phyloP scores from a whole-genome alignment of 2,329 filamentous ascomycete species.

The Trichoderma citrinoviride region DNA sequence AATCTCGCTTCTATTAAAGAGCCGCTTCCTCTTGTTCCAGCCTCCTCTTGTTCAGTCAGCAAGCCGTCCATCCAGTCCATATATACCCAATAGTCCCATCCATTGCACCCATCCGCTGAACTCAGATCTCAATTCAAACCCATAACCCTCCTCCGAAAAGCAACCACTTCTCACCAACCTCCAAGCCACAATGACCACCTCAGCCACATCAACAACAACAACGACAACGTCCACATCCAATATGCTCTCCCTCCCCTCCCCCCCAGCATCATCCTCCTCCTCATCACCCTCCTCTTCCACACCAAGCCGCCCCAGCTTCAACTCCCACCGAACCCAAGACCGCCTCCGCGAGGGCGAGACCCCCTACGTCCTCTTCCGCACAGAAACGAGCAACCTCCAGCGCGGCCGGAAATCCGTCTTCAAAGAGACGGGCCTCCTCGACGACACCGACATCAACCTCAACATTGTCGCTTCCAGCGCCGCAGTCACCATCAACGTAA shows the following conservation, averaged over 20 bases:
- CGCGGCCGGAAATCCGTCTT: constrained; percentile 54
- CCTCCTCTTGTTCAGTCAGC: background rate
- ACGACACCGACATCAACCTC: constrained; percentile 27
- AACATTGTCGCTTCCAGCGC: background rate
- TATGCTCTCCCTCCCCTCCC: constrained; percentile 8
- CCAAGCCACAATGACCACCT: background rate
- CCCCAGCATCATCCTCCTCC: background rate
- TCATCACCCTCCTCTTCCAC: background rate
- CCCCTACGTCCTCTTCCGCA: constrained; percentile 39
- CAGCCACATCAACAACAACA: background rate
- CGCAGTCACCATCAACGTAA: background rate
- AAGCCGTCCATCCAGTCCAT: background rate
- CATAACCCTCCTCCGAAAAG: background rate
- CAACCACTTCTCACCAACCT: background rate
- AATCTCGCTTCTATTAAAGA: background rate
- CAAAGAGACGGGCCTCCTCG: constrained; percentile 48
- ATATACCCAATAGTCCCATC: background rate
- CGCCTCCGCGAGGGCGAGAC: constrained; percentile 49
- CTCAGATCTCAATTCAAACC: background rate
- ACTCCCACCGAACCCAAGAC: constrained; percentile 50
- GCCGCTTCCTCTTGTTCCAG: background rate
- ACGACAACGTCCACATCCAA: constrained; percentile 3
- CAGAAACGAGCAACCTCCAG: constrained; percentile 46
- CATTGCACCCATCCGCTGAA: background rate
- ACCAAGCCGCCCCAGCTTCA: constrained; percentile 47